Percentiles rank a stretch among this genome's conserved stretches.
Conservation (phyloP, 257 asterid species). For the Nicotiana tomentosiformis region DNA sequence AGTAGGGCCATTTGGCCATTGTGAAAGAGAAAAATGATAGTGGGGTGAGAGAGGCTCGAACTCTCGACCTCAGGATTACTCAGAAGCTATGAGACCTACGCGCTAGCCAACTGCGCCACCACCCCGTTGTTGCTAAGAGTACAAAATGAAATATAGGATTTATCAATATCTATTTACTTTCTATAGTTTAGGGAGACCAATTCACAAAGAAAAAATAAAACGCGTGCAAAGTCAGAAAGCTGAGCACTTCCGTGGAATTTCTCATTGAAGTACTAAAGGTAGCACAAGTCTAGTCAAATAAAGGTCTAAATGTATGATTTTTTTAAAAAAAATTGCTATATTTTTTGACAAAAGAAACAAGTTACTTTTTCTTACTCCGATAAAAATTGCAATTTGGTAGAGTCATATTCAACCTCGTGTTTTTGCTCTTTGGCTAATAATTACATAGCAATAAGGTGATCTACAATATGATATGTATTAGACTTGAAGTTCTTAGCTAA, state of each 20-base stretch:
- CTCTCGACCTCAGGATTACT: constrained; percentile 93
- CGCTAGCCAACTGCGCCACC: constrained; percentile 99
- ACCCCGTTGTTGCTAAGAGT: constrained; percentile 28
- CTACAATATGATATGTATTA: not conserved
- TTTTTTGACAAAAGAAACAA: not conserved
- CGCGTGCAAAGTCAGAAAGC: not conserved
- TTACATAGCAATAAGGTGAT: not conserved
- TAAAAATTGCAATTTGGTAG: not conserved
- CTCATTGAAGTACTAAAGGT: not conserved
- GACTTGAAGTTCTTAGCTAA: not conserved
- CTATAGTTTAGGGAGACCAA: too few relatives aligned
- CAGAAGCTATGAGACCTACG: constrained; percentile 97
- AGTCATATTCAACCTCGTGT: not conserved
- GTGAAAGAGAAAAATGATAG: not conserved
- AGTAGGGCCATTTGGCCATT: not conserved
- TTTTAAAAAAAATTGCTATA: not conserved
- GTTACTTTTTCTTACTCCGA: not conserved
- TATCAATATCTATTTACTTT: too few relatives aligned
- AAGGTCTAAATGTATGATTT: not conserved
- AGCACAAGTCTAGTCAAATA: not conserved
- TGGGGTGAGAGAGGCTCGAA: constrained; percentile 97
- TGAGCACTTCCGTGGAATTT: not conserved
- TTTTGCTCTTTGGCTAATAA: not conserved
- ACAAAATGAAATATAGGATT: rapidly evolving
- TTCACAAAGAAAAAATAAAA: too few relatives aligned